Percentiles rank a stretch among this genome's conserved stretches.
Conservation (phyloP, 2,329 filamentous ascomycete genomes). For the Sclerotinia glacialis region DNA sequence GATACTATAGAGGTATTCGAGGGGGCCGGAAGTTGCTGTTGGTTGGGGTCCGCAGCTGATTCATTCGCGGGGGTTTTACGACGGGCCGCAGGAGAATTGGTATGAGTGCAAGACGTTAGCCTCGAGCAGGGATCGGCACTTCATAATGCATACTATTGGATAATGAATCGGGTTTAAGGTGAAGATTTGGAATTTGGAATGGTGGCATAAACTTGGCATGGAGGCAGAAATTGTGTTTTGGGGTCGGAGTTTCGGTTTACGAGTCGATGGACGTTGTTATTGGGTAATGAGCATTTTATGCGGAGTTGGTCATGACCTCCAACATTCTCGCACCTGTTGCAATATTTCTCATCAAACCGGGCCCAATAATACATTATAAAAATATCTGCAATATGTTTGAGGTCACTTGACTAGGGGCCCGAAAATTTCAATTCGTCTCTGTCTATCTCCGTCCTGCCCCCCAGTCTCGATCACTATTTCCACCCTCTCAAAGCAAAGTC, state of each 20-base stretch:
- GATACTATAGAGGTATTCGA: conserved; percentile 32
- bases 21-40: conserved; percentile 25
- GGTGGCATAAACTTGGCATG: background rate
- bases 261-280: conserved; percentile 2
- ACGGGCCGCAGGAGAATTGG: conserved; percentile 18
- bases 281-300: background rate
- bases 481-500: background rate
- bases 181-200: background rate
- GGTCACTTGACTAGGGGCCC: background rate
- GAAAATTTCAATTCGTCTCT: background rate
- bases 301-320: background rate
- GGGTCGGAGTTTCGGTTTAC: conserved; percentile 11
- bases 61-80: conserved; percentile 12
- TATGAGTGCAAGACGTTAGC: conserved; percentile 1
- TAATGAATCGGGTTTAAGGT: background rate
- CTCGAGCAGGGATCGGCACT: background rate
- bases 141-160: background rate
- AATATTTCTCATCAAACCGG: background rate
- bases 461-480: background rate
- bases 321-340: background rate
- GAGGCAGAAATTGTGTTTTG: background rate
- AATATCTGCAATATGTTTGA: background rate
- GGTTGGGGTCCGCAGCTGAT: conserved; percentile 22
- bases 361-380: background rate
- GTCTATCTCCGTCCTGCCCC: background rate